Evolutionary conservation across 1,139 yeast species (phyloP), one percentile per base, ranked within the genome.

Genomic region (Arxiozyma slooffiae): DNA sequence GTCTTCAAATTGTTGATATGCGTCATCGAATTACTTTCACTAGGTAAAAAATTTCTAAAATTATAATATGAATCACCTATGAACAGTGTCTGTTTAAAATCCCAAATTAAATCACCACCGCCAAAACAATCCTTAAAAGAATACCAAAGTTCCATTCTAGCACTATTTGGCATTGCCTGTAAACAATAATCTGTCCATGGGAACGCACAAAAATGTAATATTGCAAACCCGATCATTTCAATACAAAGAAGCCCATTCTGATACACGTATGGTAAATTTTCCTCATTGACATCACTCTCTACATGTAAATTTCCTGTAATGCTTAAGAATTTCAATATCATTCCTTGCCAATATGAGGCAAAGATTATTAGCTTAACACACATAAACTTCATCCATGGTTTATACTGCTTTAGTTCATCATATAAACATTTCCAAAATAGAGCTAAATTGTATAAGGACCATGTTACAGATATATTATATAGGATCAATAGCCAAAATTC

Each of bases 281-380:
- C 52, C 8, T 53, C 41, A 16, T 69, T 67, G 21, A 65, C 63
- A 14, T 64, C 70, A 21, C 65, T 65, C 21, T 23, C 42, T 1
- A 17, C 16, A 3, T 54, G 51, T n/a, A 88, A 70, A 0, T 78
- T 56, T 1, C 85, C 81, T 42, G 80, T 67, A 58, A 76, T 75
- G 55, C 77, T 80, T 41, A 87, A 62, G 1, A 85, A 64, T 0
- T 87, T 81, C 46, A 92, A 72, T 0, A 82, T 60, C 24, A 90
- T 75, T 0, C 96, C 92, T 66, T 92, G 98, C 98, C 98, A 92
- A 67, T 89, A 92, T 18, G 96, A 86, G 38, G 96, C 97, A 73
- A 92, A 92, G 51, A 94, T 90, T 52, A 92, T 87, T 57, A 89
- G 75, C 66, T 92, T 92, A 49, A 92, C 96, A 70, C 97, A 89